phyloP scores from a whole-genome alignment of 805 yeast genomes.

The Peterozyma xylosa region DNA sequence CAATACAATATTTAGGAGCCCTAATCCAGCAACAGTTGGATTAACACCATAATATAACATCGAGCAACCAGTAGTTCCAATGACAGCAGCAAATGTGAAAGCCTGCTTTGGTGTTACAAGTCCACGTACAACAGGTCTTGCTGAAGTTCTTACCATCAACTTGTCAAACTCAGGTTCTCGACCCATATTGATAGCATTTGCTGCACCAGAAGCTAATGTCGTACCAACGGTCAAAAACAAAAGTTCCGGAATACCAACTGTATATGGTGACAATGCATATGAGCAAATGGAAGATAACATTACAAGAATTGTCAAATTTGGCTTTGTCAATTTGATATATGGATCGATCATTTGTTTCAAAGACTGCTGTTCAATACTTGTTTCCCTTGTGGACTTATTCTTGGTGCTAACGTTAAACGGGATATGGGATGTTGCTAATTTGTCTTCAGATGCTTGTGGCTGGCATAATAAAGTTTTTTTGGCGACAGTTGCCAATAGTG shows the following conservation, averaged over 20 bases:
- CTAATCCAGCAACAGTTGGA: constrained; percentile 76
- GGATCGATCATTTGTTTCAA: constrained; percentile 42
- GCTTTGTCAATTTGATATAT: constrained; percentile 81
- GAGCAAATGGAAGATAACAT: constrained; percentile 90
- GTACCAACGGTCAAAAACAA: constrained; percentile 78
- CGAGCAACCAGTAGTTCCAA: constrained; percentile 66
- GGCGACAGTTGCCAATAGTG: constrained; percentile 31
- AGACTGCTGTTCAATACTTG: constrained; percentile 14
- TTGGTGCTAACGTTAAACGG: constrained; percentile 56
- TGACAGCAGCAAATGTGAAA: constrained; percentile 63
- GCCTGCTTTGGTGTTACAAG: constrained; percentile 71
- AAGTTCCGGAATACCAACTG: constrained; percentile 66
- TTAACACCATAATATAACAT: constrained; percentile 77
- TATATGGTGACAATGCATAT: constrained; percentile 83
- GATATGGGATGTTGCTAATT: constrained; percentile 19
- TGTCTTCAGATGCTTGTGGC: constrained; percentile 12
- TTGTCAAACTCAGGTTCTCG: constrained; percentile 88
- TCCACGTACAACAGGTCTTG: constrained; percentile 88
- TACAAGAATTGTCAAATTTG: constrained; percentile 78
- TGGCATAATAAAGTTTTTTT: constrained; percentile 37
- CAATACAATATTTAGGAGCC: constrained; percentile 68
- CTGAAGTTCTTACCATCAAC: constrained; percentile 80
- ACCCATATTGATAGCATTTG: constrained; percentile 96
- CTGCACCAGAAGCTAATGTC: constrained; percentile 82
- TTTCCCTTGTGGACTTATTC: constrained; percentile 10